Base-by-base conservation (phyloP, 2,329 filamentous ascomycete genomes). In the Talaromyces sp. region DNA sequence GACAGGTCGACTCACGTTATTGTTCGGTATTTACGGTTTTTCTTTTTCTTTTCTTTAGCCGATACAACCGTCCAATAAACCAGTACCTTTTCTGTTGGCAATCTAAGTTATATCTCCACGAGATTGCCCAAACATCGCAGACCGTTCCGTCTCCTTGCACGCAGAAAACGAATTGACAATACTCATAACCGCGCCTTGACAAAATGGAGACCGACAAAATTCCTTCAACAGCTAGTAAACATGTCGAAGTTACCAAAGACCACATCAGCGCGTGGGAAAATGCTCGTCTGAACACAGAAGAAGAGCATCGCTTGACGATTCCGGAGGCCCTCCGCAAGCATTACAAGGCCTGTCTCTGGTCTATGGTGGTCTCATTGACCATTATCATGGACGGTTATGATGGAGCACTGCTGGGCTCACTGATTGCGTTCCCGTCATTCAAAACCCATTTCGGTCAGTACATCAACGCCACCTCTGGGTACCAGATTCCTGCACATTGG, bases 341-440 rank as follows among this genome's bases (percentile, higher is more conserved):
- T 72, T 92, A 91, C 63, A 93, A 96, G 79, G 92, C 92, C 21
- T 88, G 96, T 63, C 83, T 80, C 18, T 96, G 91, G 91, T 91
- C 88, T 68, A 72, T 96, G 60, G 80, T 96, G 63, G 93, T 96
- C 75, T 93, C 89, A n/a, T 93, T 91, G 0, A 92, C 89, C 73
- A 95, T 96, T 70, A 86, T 86, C 69, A 96, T 96, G 92, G 92
- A 96, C 75, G 92, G 91, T 35, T 96, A 93, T 78, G 91, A 96
- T 72, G 82, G 95, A 63, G 88, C 85, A 69, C 80, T 96, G 59
- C 85, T 93, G 69, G 91, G 88, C 79, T 93, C 92, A 75, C 92
- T 95, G 72, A 92, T 86, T 77, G 76, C 70, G 65, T 77, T 78
- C 61, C 69, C 71, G 0, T 70, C 73, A 56, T 80, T 80, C 68